These are phyloP conservation scores for Ophiostoma himal-ulmi DNA, from an alignment of 2,329 filamentous ascomycete genomes.

Conservation along the genomic window DNA sequence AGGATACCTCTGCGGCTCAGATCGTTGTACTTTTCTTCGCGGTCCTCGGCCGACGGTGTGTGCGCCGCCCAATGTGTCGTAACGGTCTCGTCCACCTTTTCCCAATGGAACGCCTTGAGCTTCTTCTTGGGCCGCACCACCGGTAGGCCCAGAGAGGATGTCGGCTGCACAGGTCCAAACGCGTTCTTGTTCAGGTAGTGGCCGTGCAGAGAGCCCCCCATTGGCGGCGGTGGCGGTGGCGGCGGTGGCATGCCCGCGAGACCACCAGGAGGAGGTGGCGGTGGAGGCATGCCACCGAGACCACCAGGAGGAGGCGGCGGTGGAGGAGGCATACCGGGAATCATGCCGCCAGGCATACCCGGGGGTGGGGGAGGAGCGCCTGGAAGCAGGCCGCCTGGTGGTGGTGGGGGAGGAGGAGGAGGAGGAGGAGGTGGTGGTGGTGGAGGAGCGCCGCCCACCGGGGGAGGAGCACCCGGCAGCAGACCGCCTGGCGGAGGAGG, in stretches of 20 bases:
- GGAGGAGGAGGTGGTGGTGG: conserved; percentile 36
- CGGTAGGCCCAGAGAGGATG: conserved; percentile 58
- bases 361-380: conserved; percentile 42
- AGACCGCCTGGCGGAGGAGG: conserved; percentile 37
- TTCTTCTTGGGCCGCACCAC: conserved; percentile 95
- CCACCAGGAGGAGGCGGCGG: conserved; percentile 31
- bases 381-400: conserved; percentile 42
- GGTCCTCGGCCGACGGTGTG: conserved; percentile 75
- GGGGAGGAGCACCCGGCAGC: conserved; percentile 30
- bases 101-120: conserved; percentile 98
- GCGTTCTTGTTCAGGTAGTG: conserved; percentile 64
- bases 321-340: conserved; percentile 30
- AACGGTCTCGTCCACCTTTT: conserved; percentile 90
- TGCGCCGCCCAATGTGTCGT: conserved; percentile 90
- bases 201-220: conserved; percentile 63
- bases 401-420: conserved; percentile 42
- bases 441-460: conserved; percentile 28
- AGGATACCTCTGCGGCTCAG: conserved; percentile 90
- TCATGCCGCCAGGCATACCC: conserved; percentile 28
- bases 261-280: conserved; percentile 38
- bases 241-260: conserved; percentile 33
- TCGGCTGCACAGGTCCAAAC: conserved; percentile 44
- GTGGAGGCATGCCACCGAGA: conserved; percentile 29
- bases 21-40: conserved; percentile 93
- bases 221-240: conserved; percentile 40